Base-by-base conservation (phyloP, 176 grass and related monocot species). In the Phyllostachys edulis region DNA sequence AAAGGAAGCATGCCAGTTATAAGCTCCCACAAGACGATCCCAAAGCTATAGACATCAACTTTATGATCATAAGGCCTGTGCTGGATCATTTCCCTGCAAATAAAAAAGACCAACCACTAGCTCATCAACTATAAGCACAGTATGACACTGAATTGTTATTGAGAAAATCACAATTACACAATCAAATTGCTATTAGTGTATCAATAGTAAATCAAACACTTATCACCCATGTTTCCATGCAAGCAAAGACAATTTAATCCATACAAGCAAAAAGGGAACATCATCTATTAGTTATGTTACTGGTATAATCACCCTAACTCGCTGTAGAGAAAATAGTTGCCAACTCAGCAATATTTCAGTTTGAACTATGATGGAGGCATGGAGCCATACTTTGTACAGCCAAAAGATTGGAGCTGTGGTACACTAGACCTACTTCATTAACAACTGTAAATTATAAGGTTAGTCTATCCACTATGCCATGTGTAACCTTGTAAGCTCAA, bases 31-130 rank as follows among this genome's bases (percentile, higher is more conserved):
- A 98, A 39, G 24, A 98, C 93, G 10, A 98, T 96, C 39, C 93
- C 96, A 44, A 98, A 98, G 83, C 96, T 98, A 34, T 98, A 98
- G 15, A 95, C 96, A 70, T 98, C 96, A 55, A 98, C 96, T 88
- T 98, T 98, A 76, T 98, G 96, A 82, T 91, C 92, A 75, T 95
- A 98, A 57, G 96, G 93, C 74, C 93, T 90, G 81, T 98, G 96
- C 83, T 98, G 91, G 82, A 98, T 98, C 96, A 98, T 98, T 82
- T 98, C 93, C 78, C 96, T 95, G 89, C 32, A 34, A 87, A 83
- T 18, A 63, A 71, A 40, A 52, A 61, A 39, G 29, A 64, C 44
- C 36, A 70, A 52, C 59, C 40, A 73, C 2, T 17, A 73, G 27
- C 42, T 82, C 41, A 85, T 75, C 23, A 77, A 89, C 50, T 27